Percentiles rank a stretch among this genome's conserved stretches.
Conservation (phyloP, 768 basidiomycete genomes). For the Mycena sanguinolenta region DNA sequence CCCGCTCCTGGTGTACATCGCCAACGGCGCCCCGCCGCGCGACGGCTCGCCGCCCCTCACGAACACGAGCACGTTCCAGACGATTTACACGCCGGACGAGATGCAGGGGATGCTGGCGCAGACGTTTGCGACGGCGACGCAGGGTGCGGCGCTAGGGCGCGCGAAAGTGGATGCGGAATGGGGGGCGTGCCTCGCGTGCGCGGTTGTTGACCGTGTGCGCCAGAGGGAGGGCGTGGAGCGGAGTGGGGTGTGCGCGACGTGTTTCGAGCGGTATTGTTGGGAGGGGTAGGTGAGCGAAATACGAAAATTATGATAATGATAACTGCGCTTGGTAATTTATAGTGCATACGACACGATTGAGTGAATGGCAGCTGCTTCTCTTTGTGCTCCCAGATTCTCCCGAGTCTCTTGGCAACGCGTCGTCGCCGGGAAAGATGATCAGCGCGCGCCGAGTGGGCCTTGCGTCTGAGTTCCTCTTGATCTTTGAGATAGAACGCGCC, state of each 20-base stretch:
- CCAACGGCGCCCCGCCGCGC: constrained; percentile 62
- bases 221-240: constrained; percentile 39
- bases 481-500: too few species aligned
- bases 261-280: constrained; percentile 51
- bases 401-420: too few species aligned
- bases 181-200: constrained; percentile 66
- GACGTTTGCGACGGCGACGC: constrained; percentile 57
- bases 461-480: too few species aligned
- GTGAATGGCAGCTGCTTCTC: too few species aligned
- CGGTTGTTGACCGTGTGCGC: constrained; percentile 62
- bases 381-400: too few species aligned
- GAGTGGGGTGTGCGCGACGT: constrained; percentile 47
- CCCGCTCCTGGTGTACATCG: constrained; percentile 71
- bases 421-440: too few species aligned
- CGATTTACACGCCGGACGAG: constrained; percentile 51
- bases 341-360: too few species aligned
- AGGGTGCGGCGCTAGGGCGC: constrained; percentile 51
- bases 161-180: constrained; percentile 55
- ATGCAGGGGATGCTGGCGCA: constrained; percentile 62
- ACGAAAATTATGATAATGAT: not conserved
- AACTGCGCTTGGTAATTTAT: too few species aligned
- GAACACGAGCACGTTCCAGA: constrained; percentile 57
- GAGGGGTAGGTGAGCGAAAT: constrained; percentile 5
- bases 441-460: too few species aligned
- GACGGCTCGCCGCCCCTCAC: constrained; percentile 54